A percentile compares a stretch with the other conserved stretches of the same genome.
These are phyloP conservation scores for Naegleria fowleri DNA, from an alignment of 208 protist genomes.

Conservation along the genomic window DNA sequence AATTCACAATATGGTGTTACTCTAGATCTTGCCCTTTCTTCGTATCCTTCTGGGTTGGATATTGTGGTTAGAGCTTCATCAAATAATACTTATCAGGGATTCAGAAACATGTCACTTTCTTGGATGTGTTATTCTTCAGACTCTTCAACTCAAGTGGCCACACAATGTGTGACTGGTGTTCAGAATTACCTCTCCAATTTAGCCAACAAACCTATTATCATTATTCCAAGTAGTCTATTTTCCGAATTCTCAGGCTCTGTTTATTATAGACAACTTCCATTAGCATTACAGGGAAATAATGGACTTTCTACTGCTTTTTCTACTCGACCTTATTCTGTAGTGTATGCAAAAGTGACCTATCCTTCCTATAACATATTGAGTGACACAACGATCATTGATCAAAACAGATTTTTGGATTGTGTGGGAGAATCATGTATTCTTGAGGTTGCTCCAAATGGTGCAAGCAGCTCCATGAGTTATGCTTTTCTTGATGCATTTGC, in stretches of 20 bases:
- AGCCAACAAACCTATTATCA: neutral
- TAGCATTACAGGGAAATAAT: neutral
- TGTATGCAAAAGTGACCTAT: neutral
- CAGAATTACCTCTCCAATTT: neutral
- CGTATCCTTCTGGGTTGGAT: no score
- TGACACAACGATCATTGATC: neutral
- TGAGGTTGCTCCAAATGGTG: neutral
- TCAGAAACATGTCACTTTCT: neutral
- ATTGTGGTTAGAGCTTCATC: neutral
- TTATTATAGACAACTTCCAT: neutral
- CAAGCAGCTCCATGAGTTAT: neutral
- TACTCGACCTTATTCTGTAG: neutral
- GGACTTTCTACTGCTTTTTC: neutral
- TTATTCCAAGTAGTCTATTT: neutral
- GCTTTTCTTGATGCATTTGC: neutral
- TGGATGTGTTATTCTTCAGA: neutral
- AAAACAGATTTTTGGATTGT: neutral
- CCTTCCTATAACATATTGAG: neutral
- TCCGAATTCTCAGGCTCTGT: no score
- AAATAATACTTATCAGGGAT: neutral
- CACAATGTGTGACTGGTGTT: neutral
- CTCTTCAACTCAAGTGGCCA: neutral
- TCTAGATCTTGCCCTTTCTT: neutral
- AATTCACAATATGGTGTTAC: neutral
- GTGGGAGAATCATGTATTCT: neutral